These are phyloP conservation scores for Pythium periplocum DNA, from an alignment of 352 stramenopile species.

Conservation along the genomic window DNA sequence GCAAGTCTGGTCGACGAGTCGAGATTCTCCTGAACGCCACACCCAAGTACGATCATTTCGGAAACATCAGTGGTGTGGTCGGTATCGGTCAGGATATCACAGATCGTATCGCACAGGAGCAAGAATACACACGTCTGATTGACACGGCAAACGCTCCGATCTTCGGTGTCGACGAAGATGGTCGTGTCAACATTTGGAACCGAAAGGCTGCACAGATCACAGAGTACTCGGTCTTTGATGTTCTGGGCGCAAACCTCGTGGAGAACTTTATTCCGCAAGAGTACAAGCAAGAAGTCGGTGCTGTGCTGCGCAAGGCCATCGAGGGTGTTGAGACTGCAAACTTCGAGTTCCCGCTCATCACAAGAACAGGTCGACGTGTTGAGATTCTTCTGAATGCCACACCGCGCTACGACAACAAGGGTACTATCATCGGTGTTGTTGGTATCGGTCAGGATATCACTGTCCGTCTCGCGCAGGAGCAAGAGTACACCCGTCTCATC, in stretches of 20 bases:
- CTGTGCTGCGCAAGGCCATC: constrained; percentile 48
- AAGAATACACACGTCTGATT: constrained; percentile 72
- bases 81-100: constrained; percentile 39
- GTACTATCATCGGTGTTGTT: constrained; percentile 52
- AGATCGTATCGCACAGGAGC: constrained; percentile 39
- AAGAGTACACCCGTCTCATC: constrained; percentile 52
- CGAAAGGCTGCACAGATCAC: constrained; percentile 75
- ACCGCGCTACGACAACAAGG: constrained; percentile 24
- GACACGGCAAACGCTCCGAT: constrained; percentile 81
- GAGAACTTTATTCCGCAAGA: constrained; percentile 73
- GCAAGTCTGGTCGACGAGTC: constrained; percentile 32
- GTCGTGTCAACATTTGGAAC: constrained; percentile 82
- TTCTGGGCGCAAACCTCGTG: constrained; percentile 60
- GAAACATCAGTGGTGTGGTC: constrained; percentile 32
- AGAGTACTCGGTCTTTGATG: constrained; percentile 63
- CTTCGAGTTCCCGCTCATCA: constrained; percentile 69
- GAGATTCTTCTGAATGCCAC: constrained; percentile 28
- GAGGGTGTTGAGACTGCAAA: constrained; percentile 39
- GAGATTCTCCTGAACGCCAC: constrained; percentile 40
- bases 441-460: constrained; percentile 59
- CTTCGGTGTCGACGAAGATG: constrained; percentile 65
- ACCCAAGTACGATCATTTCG: constrained; percentile 22
- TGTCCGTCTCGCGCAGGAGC: constrained; percentile 43
- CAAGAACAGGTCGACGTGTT: constrained; percentile 10
- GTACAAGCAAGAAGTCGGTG: constrained; percentile 40